Evolutionary conservation across 192 early-diverging fungal genomes (phyloP), one percentile per base, ranked within the genome.

Genomic region (Chytriomyces hyalinus): DNA sequence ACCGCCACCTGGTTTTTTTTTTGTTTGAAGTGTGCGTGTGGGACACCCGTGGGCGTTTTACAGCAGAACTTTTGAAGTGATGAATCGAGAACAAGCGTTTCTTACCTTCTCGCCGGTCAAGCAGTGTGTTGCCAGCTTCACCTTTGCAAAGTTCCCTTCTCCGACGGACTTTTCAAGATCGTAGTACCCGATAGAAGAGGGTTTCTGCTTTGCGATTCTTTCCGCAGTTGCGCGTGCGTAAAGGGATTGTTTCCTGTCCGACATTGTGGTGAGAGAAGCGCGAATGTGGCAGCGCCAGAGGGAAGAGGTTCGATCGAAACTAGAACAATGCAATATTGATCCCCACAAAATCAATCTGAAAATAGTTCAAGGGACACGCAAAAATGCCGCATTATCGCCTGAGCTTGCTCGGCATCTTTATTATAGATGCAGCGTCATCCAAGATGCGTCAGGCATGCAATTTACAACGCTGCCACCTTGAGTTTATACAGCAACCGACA

Each of bases 101-200:
- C 65, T 22, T 78, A 87, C 89, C 87, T 90, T 85, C 71, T 90
- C 81, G 6, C 81, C 81, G 4, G 89, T 90, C 64, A 90, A 78
- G 10, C 84, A 81, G 69, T 90, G 89, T 24, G 77, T 89, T 7
- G 89, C 89, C 62, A 90, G 67, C 70, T 83, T 80, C 26, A 90
- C 89, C 67, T 89, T 89, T 26, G 89, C 89, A 80, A 90, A 90
- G 65, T 89, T 90, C 26, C 89, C 89, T 79, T 90, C 87, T 15
- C 89, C 89, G 17, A 90, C 78, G 36, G 83, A 78, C 68, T 89
- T 89, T 47, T 85, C 88, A 24, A 90, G 67, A 49, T 90, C 87
- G 74, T 90, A 90, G 72, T 89, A 82, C 6, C 89, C 89, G 67
- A 90, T 89, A 43, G 85, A 84, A 36, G 80, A 77, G 3, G 79